Base-by-base conservation (phyloP, 176 grass and related monocot species). In the Carex kokanica region DNA sequence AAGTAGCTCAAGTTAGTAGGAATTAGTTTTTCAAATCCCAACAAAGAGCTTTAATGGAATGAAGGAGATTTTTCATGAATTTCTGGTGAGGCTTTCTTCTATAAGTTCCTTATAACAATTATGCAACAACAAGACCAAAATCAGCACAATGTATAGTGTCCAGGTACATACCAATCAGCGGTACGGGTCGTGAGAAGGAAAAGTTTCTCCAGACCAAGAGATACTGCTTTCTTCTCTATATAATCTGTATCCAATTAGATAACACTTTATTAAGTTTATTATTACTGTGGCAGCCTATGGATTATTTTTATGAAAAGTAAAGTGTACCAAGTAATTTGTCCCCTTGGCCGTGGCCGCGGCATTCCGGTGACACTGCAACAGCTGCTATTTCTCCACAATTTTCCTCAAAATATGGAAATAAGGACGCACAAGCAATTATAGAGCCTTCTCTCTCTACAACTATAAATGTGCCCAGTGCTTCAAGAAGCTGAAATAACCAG, bases 391-490 rank as follows among this genome's bases (percentile, higher is more conserved):
- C 95, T 68, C 90, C 95, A 90, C 87, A 98, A 66, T 90, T 87
- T 21, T 94, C 90, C 51, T 98, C 84, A 36, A 87, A 87, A 77
- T 91, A 98, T 10, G 88, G 86, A 78, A 98, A 90, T 21, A 98
- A 85, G 20, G 92, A 89, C 82, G 95, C 92, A 87, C 95, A 98
- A 82, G 90, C 95, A 81, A 98, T 98, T 78, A 98, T 90, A 82
- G 87, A 94, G 73, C 87, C 88, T 81, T 98, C 95, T 94, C 95
- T 98, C 88, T 98, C 92, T 64, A 98, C 90, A 63, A 98, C 89
- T 68, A 91, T 85, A 85, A 91, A 93, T 12, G 92, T 87, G 15
- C 90, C 81, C 85, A 95, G 78, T 3, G 88, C 84, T 88, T 93
- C 86, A 83, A 91, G 82, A 93, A 98, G 90, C 95, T 98, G 86